Evolutionary conservation across 352 stramenopile species (phyloP), one percentile per base, ranked within the genome.

Genomic region (Elongisporangium prolatum): DNA sequence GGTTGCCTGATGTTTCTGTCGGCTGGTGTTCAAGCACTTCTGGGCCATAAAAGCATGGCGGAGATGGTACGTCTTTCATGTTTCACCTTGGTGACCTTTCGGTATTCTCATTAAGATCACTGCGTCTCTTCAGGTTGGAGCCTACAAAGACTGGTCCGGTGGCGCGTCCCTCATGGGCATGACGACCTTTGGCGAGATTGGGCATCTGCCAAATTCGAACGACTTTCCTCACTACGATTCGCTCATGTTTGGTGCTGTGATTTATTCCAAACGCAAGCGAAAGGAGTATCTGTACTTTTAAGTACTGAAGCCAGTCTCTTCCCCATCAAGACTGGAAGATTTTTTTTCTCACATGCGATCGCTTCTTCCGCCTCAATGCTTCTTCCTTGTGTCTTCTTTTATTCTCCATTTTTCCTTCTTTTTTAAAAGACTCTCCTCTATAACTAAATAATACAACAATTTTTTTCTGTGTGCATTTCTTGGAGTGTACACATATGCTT

Each of bases 1-100:
- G 84, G 86, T 21, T 93, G 81, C 58, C 64, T 95, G 25, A 93
- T 95, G 83, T 95, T 95, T 67, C 64, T 95, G 14, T 95, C 86
- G 10, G 84, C 86, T 11, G 86, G 84, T 20, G 80, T 95, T 5
- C 84, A 95, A 54, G 84, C 84, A n/a, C 69, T 95, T 17, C 62
- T 93, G 17, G 86, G 86, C 14, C 82, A 93, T 64, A 91, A 93
- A 63, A 91, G 80, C 68, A 95, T 95, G 86, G 79, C 86, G 0
- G 86, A 93, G 61, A 92, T 95, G 84, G 86, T 89, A 71, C 22
- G 59, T 61, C 21, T 17, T 34, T 57, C 38, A 47, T 21, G 50
- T 6, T 38, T 49, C 34, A 44, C 14, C 34, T 13, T 17, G 14
- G 34, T 44, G 34, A 44, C 34, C 24, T 68, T 44, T 11, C 52